phyloP scores from a whole-genome alignment of 108 stramenopile species.

The Conticribra weissflogii region DNA sequence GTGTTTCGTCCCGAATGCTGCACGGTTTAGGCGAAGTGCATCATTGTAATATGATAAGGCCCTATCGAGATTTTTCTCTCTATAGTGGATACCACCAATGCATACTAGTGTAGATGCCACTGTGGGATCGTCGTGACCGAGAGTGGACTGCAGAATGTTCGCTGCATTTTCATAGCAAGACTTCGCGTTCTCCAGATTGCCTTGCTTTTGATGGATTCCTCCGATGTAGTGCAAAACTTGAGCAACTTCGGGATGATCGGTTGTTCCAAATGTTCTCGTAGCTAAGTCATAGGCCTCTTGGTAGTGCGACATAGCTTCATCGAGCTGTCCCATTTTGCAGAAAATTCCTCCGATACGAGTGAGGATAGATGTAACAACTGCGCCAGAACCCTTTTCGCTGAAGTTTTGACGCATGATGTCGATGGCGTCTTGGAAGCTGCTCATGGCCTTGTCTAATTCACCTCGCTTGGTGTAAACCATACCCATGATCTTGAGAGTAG shows the following conservation, averaged over 20 bases:
- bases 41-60: constrained; percentile 84
- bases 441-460: constrained; percentile 69
- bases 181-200: constrained; percentile 73
- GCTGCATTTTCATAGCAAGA: constrained; percentile 81
- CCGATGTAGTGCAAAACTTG: constrained; percentile 82
- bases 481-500: constrained; percentile 82
- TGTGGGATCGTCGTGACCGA: constrained; percentile 74
- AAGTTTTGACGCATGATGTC: constrained; percentile 53
- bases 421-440: constrained; percentile 76
- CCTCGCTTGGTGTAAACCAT: constrained; percentile 77
- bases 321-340: constrained; percentile 67
- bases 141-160: constrained; percentile 73
- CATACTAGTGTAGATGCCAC: constrained; percentile 81
- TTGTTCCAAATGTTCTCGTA: constrained; percentile 56
- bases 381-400: constrained; percentile 45
- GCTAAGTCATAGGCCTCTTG: constrained; percentile 77
- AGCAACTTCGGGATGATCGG: constrained; percentile 79
- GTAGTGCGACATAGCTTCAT: constrained; percentile 77
- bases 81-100: constrained; percentile 83
- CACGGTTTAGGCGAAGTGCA: constrained; percentile 76
- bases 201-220: constrained; percentile 55
- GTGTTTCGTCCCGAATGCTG: constrained; percentile 76
- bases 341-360: constrained; percentile 76
- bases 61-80: constrained; percentile 68
- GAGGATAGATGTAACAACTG: constrained; percentile 58